A percentile compares a stretch with the other conserved stretches of the same genome.
Evolutionary conservation across 768 basidiomycete species (phyloP).

Genomic region (Termitomyces sp.): DNA sequence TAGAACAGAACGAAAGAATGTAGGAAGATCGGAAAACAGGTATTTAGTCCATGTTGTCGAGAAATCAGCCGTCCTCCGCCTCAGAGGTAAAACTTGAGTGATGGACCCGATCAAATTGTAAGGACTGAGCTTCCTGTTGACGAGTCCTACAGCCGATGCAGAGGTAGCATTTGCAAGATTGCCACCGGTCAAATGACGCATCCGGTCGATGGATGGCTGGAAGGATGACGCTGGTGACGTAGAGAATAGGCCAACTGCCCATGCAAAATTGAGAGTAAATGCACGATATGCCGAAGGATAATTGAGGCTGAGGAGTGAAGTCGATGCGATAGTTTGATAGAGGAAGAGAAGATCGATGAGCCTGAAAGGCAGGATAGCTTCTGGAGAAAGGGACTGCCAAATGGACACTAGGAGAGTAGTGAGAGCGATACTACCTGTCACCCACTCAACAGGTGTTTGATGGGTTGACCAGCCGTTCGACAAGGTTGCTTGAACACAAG

Average conservation of each 20-base stretch:
- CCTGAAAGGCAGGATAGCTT: slow-evolving; percentile 65
- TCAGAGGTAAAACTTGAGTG: neutral
- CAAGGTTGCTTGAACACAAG: slow-evolving; percentile 89
- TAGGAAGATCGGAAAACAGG: neutral
- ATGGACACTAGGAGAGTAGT: slow-evolving; percentile 61
- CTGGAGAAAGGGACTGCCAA: slow-evolving; percentile 53
- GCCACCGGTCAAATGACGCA: slow-evolving; percentile 84
- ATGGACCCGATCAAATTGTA: slow-evolving; percentile 44
- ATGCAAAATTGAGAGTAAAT: slow-evolving; percentile 84
- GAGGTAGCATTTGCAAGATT: slow-evolving; percentile 56
- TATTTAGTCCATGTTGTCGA: neutral
- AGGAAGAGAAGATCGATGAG: slow-evolving; percentile 79
- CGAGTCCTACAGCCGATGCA: slow-evolving; percentile 64
- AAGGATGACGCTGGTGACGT: slow-evolving; percentile 50
- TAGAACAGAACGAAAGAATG: neutral
- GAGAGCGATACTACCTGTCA: slow-evolving; percentile 64
- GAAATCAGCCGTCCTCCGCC: neutral
- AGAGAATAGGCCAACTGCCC: slow-evolving; percentile 77
- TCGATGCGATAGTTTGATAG: slow-evolving; percentile 80
- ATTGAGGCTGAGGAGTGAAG: slow-evolving; percentile 79
- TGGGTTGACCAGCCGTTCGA: slow-evolving; percentile 87
- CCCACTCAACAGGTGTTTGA: slow-evolving; percentile 75
- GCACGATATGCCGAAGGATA: slow-evolving; percentile 82
- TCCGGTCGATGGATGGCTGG: slow-evolving; percentile 73
- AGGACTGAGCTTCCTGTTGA: slow-evolving; percentile 80